Percentiles rank a stretch among this genome's conserved stretches.
Evolutionary conservation across 805 yeast genomes (phyloP).

Genomic region (Yarrowia keelungensis): DNA sequence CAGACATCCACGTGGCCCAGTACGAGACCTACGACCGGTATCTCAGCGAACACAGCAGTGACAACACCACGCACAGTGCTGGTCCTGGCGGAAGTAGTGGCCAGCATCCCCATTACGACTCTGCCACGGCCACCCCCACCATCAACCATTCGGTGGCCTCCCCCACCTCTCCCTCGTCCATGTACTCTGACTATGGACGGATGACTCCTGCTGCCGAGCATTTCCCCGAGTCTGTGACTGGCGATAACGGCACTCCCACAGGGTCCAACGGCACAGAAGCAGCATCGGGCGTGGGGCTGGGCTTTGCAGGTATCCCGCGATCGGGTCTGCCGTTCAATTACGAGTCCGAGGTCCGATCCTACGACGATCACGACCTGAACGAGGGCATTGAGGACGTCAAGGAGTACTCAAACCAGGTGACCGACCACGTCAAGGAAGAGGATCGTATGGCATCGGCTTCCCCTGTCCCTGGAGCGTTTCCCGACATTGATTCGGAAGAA

Average conservation of each 20-base stretch:
- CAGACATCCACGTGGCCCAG: conserved; percentile 13
- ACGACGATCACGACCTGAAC: background rate
- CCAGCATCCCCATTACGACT: background rate
- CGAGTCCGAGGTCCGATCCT: background rate
- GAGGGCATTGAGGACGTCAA: background rate
- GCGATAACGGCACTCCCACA: too few species aligned
- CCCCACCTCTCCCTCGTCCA: conserved; percentile 27
- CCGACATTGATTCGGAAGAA: conserved; percentile 9
- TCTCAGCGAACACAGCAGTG: background rate
- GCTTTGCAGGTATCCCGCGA: conserved; percentile 21
- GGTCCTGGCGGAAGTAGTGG: too few species aligned
- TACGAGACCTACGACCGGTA: conserved; percentile 2
- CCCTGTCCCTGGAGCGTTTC: conserved; percentile 9
- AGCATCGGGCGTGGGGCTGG: conserved; percentile 3
- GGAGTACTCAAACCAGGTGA: background rate
- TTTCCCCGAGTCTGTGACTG: too few species aligned
- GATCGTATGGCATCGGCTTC: too few species aligned
- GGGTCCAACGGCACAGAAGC: too few species aligned
- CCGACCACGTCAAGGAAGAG: too few species aligned
- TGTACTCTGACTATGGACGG: conserved; percentile 24
- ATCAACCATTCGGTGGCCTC: background rate
- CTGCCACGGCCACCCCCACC: conserved; percentile 17
- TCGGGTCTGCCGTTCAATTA: conserved; percentile 4
- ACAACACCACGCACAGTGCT: background rate
- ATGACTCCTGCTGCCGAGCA: conserved; percentile 8